phyloP scores from a whole-genome alignment of 1,284 basidiomycete species.

The Tremellales sp. region DNA sequence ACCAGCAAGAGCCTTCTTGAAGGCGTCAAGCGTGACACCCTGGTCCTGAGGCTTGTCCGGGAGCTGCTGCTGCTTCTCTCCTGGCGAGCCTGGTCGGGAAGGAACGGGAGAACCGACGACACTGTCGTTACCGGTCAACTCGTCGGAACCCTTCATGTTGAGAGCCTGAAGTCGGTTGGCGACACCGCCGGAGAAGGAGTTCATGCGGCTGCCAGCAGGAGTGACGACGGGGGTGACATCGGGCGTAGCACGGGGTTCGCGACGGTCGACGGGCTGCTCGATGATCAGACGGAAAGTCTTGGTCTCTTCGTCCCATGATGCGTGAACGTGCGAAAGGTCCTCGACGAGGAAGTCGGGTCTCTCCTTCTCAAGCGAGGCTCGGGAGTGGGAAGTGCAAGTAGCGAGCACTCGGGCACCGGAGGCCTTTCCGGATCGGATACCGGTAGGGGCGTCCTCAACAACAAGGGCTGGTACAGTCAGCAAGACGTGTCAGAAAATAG shows the following conservation, averaged over 20 bases:
- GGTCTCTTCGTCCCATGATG: conserved; percentile 40
- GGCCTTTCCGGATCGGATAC: conserved; percentile 50
- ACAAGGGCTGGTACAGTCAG: conserved; percentile 39
- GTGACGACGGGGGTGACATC: conserved; percentile 48
- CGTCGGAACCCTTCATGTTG: conserved; percentile 28
- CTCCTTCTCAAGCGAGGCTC: conserved; percentile 47
- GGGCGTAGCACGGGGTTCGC: conserved; percentile 41
- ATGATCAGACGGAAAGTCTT: conserved; percentile 45
- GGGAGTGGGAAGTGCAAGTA: conserved; percentile 50
- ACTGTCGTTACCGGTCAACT: conserved; percentile 47
- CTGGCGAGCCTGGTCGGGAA: conserved; percentile 38
- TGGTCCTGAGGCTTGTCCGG: conserved; percentile 17
- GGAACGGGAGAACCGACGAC: conserved; percentile 42
- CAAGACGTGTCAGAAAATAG: background rate
- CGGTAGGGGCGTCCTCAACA: conserved; percentile 52
- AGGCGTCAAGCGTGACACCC: conserved; percentile 44
- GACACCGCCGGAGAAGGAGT: conserved; percentile 38
- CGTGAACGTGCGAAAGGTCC: conserved; percentile 46
- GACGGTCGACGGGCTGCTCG: conserved; percentile 46
- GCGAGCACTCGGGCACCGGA: conserved; percentile 50
- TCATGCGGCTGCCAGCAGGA: conserved; percentile 42
- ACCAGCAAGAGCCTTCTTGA: conserved; percentile 44
- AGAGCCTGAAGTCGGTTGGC: background rate
- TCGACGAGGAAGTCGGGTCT: conserved; percentile 50
- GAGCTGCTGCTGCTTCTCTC: conserved; percentile 18